These are phyloP conservation scores for Leucoagaricus sp. DNA, from an alignment of 1,284 basidiomycete genomes.

Conservation along the genomic window DNA sequence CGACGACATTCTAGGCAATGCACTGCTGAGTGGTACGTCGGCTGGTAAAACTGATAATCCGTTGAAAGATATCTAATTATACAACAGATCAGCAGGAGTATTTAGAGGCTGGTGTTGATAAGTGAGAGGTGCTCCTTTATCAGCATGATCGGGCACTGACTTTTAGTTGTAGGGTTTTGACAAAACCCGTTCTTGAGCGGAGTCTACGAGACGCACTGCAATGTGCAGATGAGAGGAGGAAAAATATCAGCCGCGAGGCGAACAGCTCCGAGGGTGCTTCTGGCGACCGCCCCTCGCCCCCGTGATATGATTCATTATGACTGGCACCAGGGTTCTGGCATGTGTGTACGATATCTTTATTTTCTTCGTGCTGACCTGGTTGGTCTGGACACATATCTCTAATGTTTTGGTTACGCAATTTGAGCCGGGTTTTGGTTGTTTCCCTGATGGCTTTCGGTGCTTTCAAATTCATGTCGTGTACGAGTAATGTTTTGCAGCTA, in stretches of 20 bases:
- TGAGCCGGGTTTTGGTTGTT: neutral
- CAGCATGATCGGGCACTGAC: conserved; percentile 3
- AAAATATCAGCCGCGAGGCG: conserved; percentile 19
- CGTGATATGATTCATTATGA: conserved; percentile 1
- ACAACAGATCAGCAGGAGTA: conserved; percentile 62
- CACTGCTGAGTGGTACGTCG: conserved; percentile 41
- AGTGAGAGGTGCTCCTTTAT: conserved; percentile 43
- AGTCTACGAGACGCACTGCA: conserved; percentile 54
- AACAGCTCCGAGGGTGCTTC: neutral
- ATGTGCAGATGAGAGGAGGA: conserved; percentile 53
- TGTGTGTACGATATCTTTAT: conserved; percentile 12
- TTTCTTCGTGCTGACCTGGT: neutral
- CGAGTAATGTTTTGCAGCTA: conserved; percentile 8
- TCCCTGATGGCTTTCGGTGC: neutral
- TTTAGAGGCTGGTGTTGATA: conserved; percentile 74
- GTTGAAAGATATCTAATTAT: conserved; percentile 23
- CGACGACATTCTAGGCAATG: conserved; percentile 38
- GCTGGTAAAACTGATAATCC: conserved; percentile 10
- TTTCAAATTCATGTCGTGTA: neutral
- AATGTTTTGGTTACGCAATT: conserved; percentile 8
- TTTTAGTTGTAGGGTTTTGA: conserved; percentile 48
- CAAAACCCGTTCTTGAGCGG: conserved; percentile 68
- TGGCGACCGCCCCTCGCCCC: conserved; percentile 1
- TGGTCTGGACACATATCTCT: conserved; percentile 1
- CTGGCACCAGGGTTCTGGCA: conserved; percentile 3